phyloP scores from a whole-genome alignment of 495 filamentous ascomycete species.

The Pyrenopolyporus hunteri region DNA sequence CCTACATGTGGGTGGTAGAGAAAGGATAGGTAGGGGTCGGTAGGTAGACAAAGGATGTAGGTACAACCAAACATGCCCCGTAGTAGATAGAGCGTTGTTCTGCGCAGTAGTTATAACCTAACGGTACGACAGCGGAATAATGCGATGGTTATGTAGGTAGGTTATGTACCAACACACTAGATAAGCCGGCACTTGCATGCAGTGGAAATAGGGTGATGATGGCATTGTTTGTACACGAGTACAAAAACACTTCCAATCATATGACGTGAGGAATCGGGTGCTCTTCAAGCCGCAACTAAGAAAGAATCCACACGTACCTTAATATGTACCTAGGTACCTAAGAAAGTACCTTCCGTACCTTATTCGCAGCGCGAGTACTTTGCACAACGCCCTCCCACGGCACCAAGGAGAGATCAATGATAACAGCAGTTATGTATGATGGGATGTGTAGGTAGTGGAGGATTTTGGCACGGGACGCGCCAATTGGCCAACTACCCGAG shows the following conservation, averaged over 20 bases:
- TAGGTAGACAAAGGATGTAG: background rate
- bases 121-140: background rate
- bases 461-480: background rate
- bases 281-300: slow-evolving; percentile 20
- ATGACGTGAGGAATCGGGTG: slow-evolving; percentile 35
- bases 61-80: slow-evolving; percentile 1
- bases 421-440: no score
- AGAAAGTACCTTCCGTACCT: background rate
- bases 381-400: no score
- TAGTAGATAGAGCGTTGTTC: background rate
- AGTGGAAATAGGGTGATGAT: slow-evolving; percentile 37
- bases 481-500: slow-evolving; percentile 2
- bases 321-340: background rate
- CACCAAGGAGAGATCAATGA: no score
- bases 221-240: slow-evolving; percentile 31
- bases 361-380: background rate
- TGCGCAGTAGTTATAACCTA: slow-evolving; percentile 10
- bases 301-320: slow-evolving; percentile 14
- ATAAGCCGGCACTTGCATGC: slow-evolving; percentile 35
- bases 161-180: background rate
- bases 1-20: no score
- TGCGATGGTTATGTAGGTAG: background rate
- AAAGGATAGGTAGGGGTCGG: no score
- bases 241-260: slow-evolving; percentile 33
- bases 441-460: background rate